These are phyloP conservation scores for Melocanna baccifera DNA, from an alignment of 176 grass and related monocot genomes.

Conservation along the genomic window DNA sequence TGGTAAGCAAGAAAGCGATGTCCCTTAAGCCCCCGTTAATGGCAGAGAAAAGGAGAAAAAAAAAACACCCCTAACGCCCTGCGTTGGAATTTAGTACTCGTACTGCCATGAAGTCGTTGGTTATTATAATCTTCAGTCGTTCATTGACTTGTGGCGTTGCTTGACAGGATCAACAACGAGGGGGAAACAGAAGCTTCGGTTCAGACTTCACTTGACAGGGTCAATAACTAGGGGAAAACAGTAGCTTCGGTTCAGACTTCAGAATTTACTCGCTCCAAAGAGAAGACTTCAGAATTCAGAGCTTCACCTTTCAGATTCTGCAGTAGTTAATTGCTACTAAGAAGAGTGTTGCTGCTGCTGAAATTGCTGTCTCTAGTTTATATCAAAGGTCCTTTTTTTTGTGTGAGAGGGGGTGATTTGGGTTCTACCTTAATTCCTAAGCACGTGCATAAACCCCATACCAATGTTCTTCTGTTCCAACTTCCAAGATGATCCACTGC, in stretches of 20 bases:
- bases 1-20: conserved; percentile 14
- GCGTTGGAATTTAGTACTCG: background rate
- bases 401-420: background rate
- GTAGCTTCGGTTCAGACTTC: background rate
- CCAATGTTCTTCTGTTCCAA: too few species aligned
- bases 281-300: background rate
- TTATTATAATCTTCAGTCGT: conserved; percentile 3
- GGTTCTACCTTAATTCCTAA: background rate
- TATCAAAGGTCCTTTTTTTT: background rate
- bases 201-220: background rate
- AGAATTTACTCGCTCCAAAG: background rate
- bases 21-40: background rate
- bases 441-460: background rate
- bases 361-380: background rate
- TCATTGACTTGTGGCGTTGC: background rate
- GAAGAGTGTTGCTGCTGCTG: background rate
- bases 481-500: background rate
- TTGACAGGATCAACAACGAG: background rate
- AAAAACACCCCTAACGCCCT: background rate
- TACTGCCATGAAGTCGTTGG: background rate
- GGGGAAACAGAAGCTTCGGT: background rate
- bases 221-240: background rate
- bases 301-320: background rate
- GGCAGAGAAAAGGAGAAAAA: background rate
- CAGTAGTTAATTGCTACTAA: background rate